These are phyloP conservation scores for Tirmania nivea DNA, from an alignment of 495 filamentous ascomycete genomes.

Conservation along the genomic window DNA sequence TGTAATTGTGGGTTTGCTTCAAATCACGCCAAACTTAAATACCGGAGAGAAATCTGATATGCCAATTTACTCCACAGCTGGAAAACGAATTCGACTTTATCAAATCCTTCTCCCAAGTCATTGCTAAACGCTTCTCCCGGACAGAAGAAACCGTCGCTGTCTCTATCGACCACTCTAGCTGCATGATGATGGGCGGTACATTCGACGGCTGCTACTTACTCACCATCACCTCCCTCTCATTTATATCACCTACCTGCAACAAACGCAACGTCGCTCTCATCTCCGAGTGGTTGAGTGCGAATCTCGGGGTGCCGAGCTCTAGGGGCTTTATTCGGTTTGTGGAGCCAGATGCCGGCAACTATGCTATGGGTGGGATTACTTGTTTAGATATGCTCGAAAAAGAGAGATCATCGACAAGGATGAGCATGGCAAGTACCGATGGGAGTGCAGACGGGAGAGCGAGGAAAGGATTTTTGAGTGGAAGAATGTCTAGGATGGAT, in stretches of 20 bases:
- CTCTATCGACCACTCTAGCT: conserved; percentile 49
- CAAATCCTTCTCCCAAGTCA: conserved; percentile 40
- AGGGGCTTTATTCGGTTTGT: conserved; percentile 52
- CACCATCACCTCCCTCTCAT: conserved; percentile 47
- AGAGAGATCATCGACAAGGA: conserved; percentile 2
- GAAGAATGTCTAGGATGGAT: neutral
- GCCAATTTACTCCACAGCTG: conserved; percentile 26
- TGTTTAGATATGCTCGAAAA: conserved; percentile 18
- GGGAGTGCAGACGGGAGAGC: neutral
- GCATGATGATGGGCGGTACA: conserved; percentile 48
- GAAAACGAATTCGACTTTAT: conserved; percentile 47
- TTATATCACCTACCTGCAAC: conserved; percentile 56
- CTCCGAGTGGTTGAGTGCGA: conserved; percentile 42
- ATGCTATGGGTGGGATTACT: conserved; percentile 14
- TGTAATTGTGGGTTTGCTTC: conserved; percentile 37
- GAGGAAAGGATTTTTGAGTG: neutral
- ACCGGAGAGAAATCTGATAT: conserved; percentile 6
- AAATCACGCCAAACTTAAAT: neutral
- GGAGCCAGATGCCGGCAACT: conserved; percentile 17
- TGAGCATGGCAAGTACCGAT: neutral
- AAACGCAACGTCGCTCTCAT: conserved; percentile 61
- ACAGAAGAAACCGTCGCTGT: conserved; percentile 51
- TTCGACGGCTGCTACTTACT: conserved; percentile 64
- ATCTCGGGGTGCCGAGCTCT: conserved; percentile 37
- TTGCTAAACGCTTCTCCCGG: conserved; percentile 52